Base-by-base conservation (phyloP, 2,329 filamentous ascomycete genomes). In the Aspergillus sp. region DNA sequence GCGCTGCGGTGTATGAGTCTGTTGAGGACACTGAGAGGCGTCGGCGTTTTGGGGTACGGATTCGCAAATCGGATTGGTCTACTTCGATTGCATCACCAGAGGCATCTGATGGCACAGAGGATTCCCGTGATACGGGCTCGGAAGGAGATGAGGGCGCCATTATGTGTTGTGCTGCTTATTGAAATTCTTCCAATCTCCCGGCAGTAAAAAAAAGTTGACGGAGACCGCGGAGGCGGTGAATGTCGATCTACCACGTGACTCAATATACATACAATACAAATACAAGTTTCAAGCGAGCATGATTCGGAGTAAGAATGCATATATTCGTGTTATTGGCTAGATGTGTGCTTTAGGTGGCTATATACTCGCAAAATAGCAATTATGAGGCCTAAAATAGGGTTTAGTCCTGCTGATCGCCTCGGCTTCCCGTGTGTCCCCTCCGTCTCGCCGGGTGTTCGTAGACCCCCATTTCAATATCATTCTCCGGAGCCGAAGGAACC, bases 381-480 rank as follows among this genome's bases (percentile, higher is more conserved):
- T n/a, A 5, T 42, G 39, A 5, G 17, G 6, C 12, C 17, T 13
- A 36, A 30, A 30, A 30, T 30, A 9, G 26, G 9, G 22, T 5
- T 30, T 30, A 11, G 9, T 11, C 34, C n/a, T 17, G 38, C 24
- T 42, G 32, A 3, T 34, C 18, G 13, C 26, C n/a, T 30, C 63
- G 62, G 43, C 68, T 71, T 18, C 64, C 56, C 12, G 59, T 68
- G 58, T 71, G 71, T 42, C 70, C 64, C 59, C 72, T 61, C 48
- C 68, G 64, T 39, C 63, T 66, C 18, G 62, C 47, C 56, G 67
- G 64, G 47, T 76, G 66, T 56, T 76, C 74, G 62, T 76, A 72
- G 32, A 67, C 66, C 5, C 76, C 76, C 50, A 75, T 68, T 57
- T 79, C 76, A 44, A 78, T 48, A 38, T 73, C 70, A 63, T 74